Conservation (phyloP, 2,329 filamentous ascomycete species). For the Aspergillus sergii region DNA sequence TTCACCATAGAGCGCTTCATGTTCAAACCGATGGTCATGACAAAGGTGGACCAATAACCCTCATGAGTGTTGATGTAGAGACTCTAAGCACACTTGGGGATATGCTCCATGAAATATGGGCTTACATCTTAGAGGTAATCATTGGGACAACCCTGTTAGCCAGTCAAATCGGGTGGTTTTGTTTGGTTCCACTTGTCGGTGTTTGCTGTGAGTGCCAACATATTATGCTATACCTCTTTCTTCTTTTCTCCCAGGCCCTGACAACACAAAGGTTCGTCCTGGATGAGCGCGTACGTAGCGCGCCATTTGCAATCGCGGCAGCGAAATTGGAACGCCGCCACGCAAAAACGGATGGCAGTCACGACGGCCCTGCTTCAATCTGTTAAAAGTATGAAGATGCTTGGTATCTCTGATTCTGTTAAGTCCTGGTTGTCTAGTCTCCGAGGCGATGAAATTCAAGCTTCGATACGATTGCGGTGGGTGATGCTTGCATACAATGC, state of each 20-base stretch:
- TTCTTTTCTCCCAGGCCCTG: too few relatives aligned
- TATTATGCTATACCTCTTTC: too few relatives aligned
- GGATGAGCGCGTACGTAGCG: slow-evolving; percentile 4
- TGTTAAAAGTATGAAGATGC: slow-evolving; percentile 6
- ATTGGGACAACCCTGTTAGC: neutral
- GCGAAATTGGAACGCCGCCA: neutral
- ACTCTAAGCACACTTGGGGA: neutral
- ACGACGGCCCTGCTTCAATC: neutral
- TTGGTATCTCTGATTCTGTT: neutral
- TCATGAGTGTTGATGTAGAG: slow-evolving; percentile 2
- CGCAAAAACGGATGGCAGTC: neutral
- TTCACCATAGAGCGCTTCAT: neutral
- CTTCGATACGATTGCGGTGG: neutral
- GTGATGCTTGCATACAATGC: slow-evolving; percentile 2
- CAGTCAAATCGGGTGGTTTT: neutral
- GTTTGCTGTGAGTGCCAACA: neutral
- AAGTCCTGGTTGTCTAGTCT: too few relatives aligned
- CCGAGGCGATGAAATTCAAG: too few relatives aligned
- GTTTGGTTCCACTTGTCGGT: neutral
- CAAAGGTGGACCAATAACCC: neutral
- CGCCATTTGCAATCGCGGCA: neutral
- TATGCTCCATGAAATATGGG: slow-evolving; percentile 8
- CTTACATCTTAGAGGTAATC: neutral
- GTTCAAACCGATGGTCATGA: neutral
- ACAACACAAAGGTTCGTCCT: too few relatives aligned